Conservation (phyloP, 768 basidiomycete genomes). For the Pholiota molesta region DNA sequence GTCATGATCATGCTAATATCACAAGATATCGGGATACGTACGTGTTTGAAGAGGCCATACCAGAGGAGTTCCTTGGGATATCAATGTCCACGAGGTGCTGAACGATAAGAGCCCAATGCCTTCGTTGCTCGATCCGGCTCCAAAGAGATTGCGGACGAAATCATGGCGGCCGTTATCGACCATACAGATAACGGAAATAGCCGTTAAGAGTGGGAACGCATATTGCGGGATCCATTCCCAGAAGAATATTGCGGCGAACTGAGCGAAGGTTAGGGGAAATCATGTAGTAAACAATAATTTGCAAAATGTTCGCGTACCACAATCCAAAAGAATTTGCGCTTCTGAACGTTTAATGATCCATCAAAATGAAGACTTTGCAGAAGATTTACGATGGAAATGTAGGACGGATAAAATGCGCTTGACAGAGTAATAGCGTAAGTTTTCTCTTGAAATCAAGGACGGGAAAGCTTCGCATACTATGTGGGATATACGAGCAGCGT, state of each 20-base stretch:
- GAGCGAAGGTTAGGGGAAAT: neutral
- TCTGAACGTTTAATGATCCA: slow-evolving; percentile 51
- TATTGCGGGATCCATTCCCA: slow-evolving; percentile 56
- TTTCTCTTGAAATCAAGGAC: neutral
- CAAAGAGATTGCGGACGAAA: slow-evolving; percentile 63
- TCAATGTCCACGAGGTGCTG: slow-evolving; percentile 65
- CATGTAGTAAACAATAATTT: neutral
- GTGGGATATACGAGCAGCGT: slow-evolving; percentile 55
- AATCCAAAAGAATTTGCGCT: slow-evolving; percentile 58
- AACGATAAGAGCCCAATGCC: slow-evolving; percentile 62
- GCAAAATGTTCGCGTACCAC: slow-evolving; percentile 34
- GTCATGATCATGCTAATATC: neutral
- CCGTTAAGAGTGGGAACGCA: slow-evolving; percentile 64
- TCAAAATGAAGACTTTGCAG: slow-evolving; percentile 57
- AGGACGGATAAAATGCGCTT: slow-evolving; percentile 52
- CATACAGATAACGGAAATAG: slow-evolving; percentile 61
- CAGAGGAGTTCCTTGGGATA: slow-evolving; percentile 55
- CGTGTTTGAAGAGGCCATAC: slow-evolving; percentile 61
- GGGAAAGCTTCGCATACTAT: slow-evolving; percentile 34
- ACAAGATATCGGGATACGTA: slow-evolving; percentile 24
- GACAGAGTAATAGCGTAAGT: neutral
- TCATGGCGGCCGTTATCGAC: slow-evolving; percentile 48
- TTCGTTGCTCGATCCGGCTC: slow-evolving; percentile 65
- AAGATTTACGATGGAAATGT: slow-evolving; percentile 54
- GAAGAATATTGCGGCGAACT: slow-evolving; percentile 42